These are phyloP conservation scores for Podospora comata DNA, from an alignment of 495 filamentous ascomycete genomes.

Conservation along the genomic window DNA sequence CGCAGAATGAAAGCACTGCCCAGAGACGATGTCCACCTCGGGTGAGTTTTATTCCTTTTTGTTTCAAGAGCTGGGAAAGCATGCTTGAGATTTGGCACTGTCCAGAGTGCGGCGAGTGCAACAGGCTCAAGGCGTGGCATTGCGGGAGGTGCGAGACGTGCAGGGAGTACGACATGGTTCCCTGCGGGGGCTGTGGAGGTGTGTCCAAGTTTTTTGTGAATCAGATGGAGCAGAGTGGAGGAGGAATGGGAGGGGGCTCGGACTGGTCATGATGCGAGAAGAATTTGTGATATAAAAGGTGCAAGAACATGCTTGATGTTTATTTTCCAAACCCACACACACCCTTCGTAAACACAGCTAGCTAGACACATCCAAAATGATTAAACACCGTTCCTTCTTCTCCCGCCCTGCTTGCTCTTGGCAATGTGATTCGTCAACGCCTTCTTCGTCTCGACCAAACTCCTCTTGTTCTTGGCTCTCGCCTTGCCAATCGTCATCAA, in stretches of 20 bases:
- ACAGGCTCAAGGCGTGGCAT: not conserved
- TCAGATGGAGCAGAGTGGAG: not conserved
- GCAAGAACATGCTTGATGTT: not conserved
- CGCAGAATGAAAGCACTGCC: too few relatives aligned
- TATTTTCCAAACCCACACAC: not conserved
- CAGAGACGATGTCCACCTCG: too few relatives aligned
- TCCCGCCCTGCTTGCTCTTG: constrained; percentile 77
- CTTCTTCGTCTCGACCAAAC: constrained; percentile 75
- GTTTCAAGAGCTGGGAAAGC: too few relatives aligned
- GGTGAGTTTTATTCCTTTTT: too few relatives aligned
- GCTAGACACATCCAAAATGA: not conserved
- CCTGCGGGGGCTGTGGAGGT: not conserved
- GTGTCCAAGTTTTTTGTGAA: not conserved
- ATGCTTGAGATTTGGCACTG: too few relatives aligned
- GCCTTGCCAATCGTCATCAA: constrained; percentile 97
- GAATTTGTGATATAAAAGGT: not conserved
- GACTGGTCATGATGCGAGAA: not conserved
- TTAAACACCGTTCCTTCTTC: constrained; percentile 61
- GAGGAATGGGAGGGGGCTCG: too few relatives aligned
- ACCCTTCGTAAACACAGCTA: not conserved
- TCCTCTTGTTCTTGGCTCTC: constrained; percentile 86
- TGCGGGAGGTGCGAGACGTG: not conserved
- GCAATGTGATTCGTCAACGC: constrained; percentile 79
- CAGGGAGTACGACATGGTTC: not conserved
- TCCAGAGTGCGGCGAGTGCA: too few relatives aligned